phyloP scores from a whole-genome alignment of 176 grass and related monocot genomes.

The Alopecurus myosuroides region DNA sequence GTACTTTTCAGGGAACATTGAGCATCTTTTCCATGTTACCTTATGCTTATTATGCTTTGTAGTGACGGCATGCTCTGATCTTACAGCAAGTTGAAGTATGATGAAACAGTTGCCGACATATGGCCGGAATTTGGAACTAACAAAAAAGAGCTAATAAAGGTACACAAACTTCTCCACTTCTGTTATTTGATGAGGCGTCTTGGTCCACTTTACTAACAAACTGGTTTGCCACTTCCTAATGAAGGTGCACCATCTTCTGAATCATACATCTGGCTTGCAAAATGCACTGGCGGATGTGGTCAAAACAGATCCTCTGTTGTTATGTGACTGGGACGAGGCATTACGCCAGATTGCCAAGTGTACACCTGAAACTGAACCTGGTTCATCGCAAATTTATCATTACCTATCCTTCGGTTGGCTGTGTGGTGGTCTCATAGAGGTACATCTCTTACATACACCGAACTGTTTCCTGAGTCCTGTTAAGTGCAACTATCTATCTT shows the following conservation, averaged over 20 bases:
- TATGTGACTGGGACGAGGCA: constrained; percentile 92
- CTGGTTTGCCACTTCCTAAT: constrained; percentile 6
- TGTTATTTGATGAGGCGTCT: background rate
- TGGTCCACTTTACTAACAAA: constrained; percentile 17
- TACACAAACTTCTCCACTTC: constrained; percentile 14
- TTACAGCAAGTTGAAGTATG: constrained; percentile 85
- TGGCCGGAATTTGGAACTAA: constrained; percentile 78
- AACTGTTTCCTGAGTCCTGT: background rate
- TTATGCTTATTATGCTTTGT: constrained; percentile 6
- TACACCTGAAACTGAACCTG: constrained; percentile 77
- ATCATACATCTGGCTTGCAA: constrained; percentile 92
- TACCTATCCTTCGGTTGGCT: constrained; percentile 98
- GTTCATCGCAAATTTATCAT: constrained; percentile 81
- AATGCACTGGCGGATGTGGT: constrained; percentile 69
- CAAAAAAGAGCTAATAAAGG: constrained; percentile 85
- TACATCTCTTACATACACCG: constrained; percentile 15
- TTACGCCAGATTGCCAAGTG: constrained; percentile 43
- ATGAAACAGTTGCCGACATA: constrained; percentile 82
- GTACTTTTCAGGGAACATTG: background rate
- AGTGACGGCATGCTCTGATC: constrained; percentile 20
- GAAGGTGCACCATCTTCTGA: constrained; percentile 90
- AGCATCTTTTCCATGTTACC: background rate
- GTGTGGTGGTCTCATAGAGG: constrained; percentile 95
- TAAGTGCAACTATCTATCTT: background rate
- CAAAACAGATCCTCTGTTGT: constrained; percentile 55